Conservation (phyloP, 2,329 filamentous ascomycete species). For the Cercospora sp. region DNA sequence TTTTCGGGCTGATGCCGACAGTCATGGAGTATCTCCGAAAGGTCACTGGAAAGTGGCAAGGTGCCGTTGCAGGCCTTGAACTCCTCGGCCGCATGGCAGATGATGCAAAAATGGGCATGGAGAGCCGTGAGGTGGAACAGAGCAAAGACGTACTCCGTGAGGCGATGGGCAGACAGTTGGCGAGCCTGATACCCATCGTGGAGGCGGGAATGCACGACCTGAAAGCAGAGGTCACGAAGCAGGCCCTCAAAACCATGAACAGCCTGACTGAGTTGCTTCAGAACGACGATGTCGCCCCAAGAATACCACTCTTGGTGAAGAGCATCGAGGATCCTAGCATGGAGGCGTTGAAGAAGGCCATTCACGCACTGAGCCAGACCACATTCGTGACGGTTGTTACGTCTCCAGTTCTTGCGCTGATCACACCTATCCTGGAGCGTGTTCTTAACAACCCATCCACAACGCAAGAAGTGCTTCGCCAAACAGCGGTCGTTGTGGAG, state of each 20-base stretch:
- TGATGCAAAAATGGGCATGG: conserved; percentile 83
- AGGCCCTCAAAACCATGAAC: conserved; percentile 88
- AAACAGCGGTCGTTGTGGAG: conserved; percentile 94
- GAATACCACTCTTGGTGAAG: conserved; percentile 88
- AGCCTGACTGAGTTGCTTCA: conserved; percentile 84
- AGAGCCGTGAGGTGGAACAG: conserved; percentile 78
- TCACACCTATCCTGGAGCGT: conserved; percentile 92
- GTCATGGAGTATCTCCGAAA: conserved; percentile 75
- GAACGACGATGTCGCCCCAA: conserved; percentile 93
- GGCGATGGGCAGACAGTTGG: conserved; percentile 84
- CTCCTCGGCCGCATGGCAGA: conserved; percentile 91
- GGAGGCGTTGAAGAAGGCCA: conserved; percentile 88
- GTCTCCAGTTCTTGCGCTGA: conserved; percentile 87
- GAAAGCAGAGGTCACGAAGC: conserved; percentile 82
- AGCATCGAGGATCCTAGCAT: conserved; percentile 92
- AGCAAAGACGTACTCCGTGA: conserved; percentile 89
- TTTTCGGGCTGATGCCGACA: conserved; percentile 76
- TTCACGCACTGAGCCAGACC: conserved; percentile 93
- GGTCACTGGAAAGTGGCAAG: conserved; percentile 94
- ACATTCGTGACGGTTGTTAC: conserved; percentile 98
- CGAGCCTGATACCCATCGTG: conserved; percentile 83
- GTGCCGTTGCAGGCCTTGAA: conserved; percentile 81
- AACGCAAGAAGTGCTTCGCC: conserved; percentile 87
- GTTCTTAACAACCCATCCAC: conserved; percentile 89
- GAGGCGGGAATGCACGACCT: conserved; percentile 95